Percentiles rank a stretch among this genome's conserved stretches.
phyloP scores from a whole-genome alignment of 768 basidiomycete species.

The Agrocybe praecox region DNA sequence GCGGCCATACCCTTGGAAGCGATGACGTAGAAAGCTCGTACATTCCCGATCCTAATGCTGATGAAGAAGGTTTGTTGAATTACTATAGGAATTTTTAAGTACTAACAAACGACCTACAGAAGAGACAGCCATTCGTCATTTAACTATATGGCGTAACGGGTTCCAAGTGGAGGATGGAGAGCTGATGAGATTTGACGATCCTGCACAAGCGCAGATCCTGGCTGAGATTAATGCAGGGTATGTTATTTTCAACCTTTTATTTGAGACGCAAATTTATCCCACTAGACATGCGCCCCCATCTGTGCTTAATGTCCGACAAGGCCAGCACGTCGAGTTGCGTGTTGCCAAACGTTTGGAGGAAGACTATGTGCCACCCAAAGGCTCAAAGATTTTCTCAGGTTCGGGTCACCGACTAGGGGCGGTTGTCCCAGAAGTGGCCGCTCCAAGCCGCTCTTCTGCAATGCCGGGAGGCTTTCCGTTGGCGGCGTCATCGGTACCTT shows the following conservation, averaged over 20 bases:
- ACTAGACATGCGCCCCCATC: conserved; percentile 76
- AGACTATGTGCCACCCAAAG: conserved; percentile 65
- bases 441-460: conserved; percentile 5
- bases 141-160: conserved; percentile 94
- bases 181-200: conserved; percentile 82
- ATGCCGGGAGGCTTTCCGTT: conserved; percentile 68
- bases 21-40: conserved; percentile 84
- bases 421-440: conserved; percentile 53
- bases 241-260: conserved; percentile 6
- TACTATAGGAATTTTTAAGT: neutral
- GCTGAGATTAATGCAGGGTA: conserved; percentile 82
- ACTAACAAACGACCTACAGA: conserved; percentile 26
- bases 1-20: conserved; percentile 85
- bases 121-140: conserved; percentile 64
- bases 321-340: conserved; percentile 85
- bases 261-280: neutral
- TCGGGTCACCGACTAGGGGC: conserved; percentile 82
- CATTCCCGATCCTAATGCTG: conserved; percentile 70
- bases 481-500: conserved; percentile 19
- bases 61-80: conserved; percentile 24
- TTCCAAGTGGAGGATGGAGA: conserved; percentile 91
- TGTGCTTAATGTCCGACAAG: conserved; percentile 69
- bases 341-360: conserved; percentile 72
- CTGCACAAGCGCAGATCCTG: conserved; percentile 67
- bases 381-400: conserved; percentile 63